Evolutionary conservation across 2,329 filamentous ascomycete species (phyloP).

Genomic region (Lachnellula cervina): DNA sequence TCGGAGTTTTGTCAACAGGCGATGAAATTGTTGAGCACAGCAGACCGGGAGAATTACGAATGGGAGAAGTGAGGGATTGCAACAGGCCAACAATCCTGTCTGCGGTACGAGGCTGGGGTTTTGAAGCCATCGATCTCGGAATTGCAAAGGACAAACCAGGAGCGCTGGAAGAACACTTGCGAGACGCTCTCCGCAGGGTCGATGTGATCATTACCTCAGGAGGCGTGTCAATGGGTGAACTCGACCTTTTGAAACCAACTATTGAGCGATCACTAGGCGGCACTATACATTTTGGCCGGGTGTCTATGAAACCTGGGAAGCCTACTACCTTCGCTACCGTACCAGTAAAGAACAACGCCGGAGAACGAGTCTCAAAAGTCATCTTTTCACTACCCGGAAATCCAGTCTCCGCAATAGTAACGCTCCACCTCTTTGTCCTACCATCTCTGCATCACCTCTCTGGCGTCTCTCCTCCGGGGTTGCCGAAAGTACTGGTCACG

Average conservation of each 20-base stretch:
- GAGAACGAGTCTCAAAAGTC: slow-evolving; percentile 57
- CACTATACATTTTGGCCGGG: slow-evolving; percentile 92
- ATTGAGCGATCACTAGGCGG: slow-evolving; percentile 86
- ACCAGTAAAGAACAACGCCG: slow-evolving; percentile 55
- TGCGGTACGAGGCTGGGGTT: slow-evolving; percentile 69
- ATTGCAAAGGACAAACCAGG: slow-evolving; percentile 73
- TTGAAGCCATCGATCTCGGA: slow-evolving; percentile 75
- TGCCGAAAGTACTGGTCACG: slow-evolving; percentile 67
- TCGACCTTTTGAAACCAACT: slow-evolving; percentile 93
- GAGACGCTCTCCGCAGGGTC: slow-evolving; percentile 65
- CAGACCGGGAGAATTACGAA: slow-evolving; percentile 53
- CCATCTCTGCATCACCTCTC: slow-evolving; percentile 75
- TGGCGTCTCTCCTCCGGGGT: slow-evolving; percentile 62
- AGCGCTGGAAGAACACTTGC: slow-evolving; percentile 70
- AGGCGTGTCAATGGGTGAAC: slow-evolving; percentile 95
- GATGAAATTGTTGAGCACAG: slow-evolving; percentile 85
- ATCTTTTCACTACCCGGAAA: slow-evolving; percentile 93
- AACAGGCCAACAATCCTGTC: slow-evolving; percentile 86
- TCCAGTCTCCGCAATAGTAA: slow-evolving; percentile 87
- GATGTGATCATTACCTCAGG: slow-evolving; percentile 89
- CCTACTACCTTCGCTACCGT: slow-evolving; percentile 95
- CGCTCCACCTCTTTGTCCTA: slow-evolving; percentile 89
- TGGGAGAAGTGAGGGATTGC: slow-evolving; percentile 88
- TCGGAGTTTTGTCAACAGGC: slow-evolving; percentile 88
- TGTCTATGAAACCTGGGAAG: slow-evolving; percentile 97